Conservation (phyloP, 2,329 filamentous ascomycete genomes). For the Sporothrix euskadiensis region DNA sequence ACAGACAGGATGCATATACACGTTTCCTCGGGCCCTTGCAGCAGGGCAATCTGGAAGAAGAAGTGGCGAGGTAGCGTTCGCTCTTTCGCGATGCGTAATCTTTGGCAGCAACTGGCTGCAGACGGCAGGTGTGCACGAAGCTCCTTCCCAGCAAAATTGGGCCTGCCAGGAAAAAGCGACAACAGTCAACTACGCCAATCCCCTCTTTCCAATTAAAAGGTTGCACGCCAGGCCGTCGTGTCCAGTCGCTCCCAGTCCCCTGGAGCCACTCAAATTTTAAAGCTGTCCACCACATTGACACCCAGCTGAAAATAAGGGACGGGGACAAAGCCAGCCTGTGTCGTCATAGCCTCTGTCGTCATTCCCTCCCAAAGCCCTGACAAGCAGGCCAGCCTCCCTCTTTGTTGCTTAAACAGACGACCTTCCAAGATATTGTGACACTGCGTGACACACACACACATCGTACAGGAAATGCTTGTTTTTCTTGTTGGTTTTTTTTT, state of each 20-base stretch:
- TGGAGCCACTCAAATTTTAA: not conserved
- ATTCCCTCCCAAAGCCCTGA: not conserved
- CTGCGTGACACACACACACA: not conserved
- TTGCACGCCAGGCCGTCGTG: not conserved
- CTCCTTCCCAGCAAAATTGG: not conserved
- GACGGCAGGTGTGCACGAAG: not conserved
- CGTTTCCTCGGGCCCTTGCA: not conserved
- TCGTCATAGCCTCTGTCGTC: constrained; percentile 14
- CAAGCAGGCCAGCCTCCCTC: not conserved
- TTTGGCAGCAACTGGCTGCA: not conserved
- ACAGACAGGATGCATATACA: not conserved
- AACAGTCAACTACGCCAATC: not conserved
- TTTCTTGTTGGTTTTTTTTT: not conserved
- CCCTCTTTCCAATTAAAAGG: not conserved
- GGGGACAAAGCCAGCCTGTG: not conserved
- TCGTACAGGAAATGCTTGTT: not conserved
- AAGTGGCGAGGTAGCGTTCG: not conserved
- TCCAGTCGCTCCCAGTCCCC: constrained; percentile 1
- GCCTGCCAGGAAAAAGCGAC: not conserved
- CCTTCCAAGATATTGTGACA: not conserved
- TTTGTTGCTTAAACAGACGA: not conserved
- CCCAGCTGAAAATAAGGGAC: not conserved
- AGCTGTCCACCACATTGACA: not conserved
- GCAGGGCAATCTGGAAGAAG: not conserved
- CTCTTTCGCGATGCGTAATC: not conserved